Base-by-base conservation (phyloP, 257 asterid genomes). In the Vinca minor region DNA sequence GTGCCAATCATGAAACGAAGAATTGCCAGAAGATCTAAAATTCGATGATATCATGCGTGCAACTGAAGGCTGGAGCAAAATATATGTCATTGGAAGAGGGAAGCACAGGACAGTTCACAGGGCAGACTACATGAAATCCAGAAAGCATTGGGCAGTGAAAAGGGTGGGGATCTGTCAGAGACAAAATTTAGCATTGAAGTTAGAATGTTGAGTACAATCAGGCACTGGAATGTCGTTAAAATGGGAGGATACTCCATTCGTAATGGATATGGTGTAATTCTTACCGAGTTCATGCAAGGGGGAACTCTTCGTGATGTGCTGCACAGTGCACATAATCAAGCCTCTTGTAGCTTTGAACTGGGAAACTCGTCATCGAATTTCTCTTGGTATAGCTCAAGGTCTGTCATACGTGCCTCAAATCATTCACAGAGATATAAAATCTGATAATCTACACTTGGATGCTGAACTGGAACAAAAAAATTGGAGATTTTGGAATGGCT, bases 11-110 rank as follows among this genome's bases (percentile, higher is more conserved):
- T 69, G 59, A 29, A 59, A 45, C 46, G 86, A 78, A 71, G 86
- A 81, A 21, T 66, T 81, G 32, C 86, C 86, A 6, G 75, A 73
- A 39, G 71, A 66, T 71, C 61, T 81, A 63, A 71, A 21, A 60
- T 78, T 78, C 54, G 65, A 71, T 63, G 86, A 78, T 46, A 81
- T 81, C 66, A 69, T 76, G 70, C 84, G 21, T 49, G 75, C 75
- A 69, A 81, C 86, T 8, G 86, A 81, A 74, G 80, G 71, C 59
- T 71, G 78, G 84, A 76, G 71, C 10, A 80, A 78, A 36, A 76
- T 76, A 48, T 77, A 78, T 46, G 82, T 81, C 69, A 78, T 81
- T 47, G 86, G 86, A 70, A 76, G 82, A 76, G 86, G 86, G 60
- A 81, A 62, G 77, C 87, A 81, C 29, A 84, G 84, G 53, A 75